Conservation (phyloP, 1,139 yeast species). For the Suhomyces atakaporum region DNA sequence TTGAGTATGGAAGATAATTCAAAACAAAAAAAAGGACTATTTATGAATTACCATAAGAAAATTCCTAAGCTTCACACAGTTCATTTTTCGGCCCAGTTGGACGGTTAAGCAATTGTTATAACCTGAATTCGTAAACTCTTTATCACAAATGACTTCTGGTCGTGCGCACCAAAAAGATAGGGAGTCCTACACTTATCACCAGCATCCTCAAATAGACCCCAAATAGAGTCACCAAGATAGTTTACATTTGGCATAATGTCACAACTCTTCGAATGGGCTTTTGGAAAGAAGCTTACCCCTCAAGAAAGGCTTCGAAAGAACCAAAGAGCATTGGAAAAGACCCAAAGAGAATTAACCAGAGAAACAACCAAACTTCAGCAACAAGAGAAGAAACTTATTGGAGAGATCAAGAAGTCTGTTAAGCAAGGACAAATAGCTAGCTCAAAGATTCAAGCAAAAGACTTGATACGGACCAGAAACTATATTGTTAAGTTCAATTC, state of each 20-base stretch:
- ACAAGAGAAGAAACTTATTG: slow-evolving; percentile 85
- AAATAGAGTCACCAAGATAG: neutral
- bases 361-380: slow-evolving; percentile 83
- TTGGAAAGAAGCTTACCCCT: slow-evolving; percentile 91
- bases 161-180: slow-evolving; percentile 1
- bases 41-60: too few species aligned
- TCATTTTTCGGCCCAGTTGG: too few species aligned
- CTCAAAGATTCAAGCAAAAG: slow-evolving; percentile 94
- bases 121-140: too few species aligned
- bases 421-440: slow-evolving; percentile 86
- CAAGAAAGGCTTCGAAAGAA: slow-evolving; percentile 93
- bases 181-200: neutral
- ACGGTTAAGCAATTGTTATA: too few species aligned
- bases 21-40: too few species aligned
- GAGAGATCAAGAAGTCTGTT: slow-evolving; percentile 88
- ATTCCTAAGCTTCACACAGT: too few species aligned
- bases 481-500: slow-evolving; percentile 85
- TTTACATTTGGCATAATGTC: slow-evolving; percentile 12
- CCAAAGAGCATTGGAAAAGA: slow-evolving; percentile 90
- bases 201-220: neutral
- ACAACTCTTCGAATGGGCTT: slow-evolving; percentile 83
- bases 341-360: slow-evolving; percentile 88
- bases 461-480: slow-evolving; percentile 81
- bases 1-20: too few species aligned
- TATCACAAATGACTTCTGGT: too few species aligned